These are phyloP conservation scores for Aspergillus bridgeri DNA, from an alignment of 495 filamentous ascomycete species.

Conservation along the genomic window DNA sequence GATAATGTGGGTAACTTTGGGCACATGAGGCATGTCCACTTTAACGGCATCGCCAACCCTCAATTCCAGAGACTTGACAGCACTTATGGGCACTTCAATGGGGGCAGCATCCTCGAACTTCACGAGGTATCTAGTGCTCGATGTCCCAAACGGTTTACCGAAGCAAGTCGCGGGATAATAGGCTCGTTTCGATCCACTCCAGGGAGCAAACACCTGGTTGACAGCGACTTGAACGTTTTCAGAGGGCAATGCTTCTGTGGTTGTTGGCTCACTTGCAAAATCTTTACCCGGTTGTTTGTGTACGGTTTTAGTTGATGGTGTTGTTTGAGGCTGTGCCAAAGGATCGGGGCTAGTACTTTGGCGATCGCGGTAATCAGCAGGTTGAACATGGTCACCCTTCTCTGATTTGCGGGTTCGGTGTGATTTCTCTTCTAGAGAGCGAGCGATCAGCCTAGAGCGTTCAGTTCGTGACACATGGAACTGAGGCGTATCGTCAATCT, in stretches of 20 bases:
- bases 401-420: conserved; percentile 8
- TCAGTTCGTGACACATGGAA: conserved; percentile 26
- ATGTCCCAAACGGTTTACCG: conserved; percentile 35
- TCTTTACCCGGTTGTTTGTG: conserved; percentile 5
- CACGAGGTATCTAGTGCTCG: conserved; percentile 40
- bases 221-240: conserved; percentile 30
- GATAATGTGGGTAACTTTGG: conserved; percentile 46
- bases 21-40: conserved; percentile 44
- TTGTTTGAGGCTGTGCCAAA: not conserved
- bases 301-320: conserved; percentile 9
- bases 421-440: conserved; percentile 16
- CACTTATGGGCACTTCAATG: conserved; percentile 39
- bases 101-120: conserved; percentile 46
- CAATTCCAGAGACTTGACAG: conserved; percentile 48
- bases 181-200: conserved; percentile 46
- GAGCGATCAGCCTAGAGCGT: conserved; percentile 12
- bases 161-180: conserved; percentile 52
- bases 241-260: not conserved
- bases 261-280: not conserved
- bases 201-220: conserved; percentile 50
- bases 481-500: conserved; percentile 35
- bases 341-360: conserved; percentile 7
- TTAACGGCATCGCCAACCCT: conserved; percentile 49
- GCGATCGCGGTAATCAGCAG: conserved; percentile 10
- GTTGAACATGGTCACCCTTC: not conserved